Evolutionary conservation across 257 asterid species (phyloP), one percentile per base, ranked within the genome.

Genomic region (Linaria vulgaris): DNA sequence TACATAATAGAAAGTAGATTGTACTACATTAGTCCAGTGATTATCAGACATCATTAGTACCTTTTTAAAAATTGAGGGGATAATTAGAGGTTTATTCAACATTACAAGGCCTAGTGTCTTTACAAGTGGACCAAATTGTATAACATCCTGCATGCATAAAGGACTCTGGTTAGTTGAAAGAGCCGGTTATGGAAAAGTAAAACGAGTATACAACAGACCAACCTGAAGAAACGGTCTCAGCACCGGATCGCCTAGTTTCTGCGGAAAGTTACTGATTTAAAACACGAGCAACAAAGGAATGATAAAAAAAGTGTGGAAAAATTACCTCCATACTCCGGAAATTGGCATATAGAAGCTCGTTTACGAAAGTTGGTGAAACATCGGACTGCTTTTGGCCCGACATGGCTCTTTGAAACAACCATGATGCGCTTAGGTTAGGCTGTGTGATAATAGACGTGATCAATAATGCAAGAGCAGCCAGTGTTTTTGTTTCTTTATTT

Each of bases 141-240:
- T 79, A 39, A 92, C 98, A 72, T 92, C 98, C 98, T 91, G 82
- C 56, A 72, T 59, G 38, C 24, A 39, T 49, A 55, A 17, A 25
- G 38, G 63, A 68, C 38, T 63, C 34, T 46, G 34, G 16, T 15
- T 37, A 59, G 47, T 34, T 57, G 58, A 14, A 64, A 30, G 48
- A 71, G 48, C 31, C 12, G 10, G 60, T 43, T 65, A 51, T 23
- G 23, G 56, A 17, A 12, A 16, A n/a, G n/a, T n/a, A n/a, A 16
- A 57, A 37, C 9, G 37, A 14, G 22, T n/a, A n/a, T n/a, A 11
- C 15, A 17, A 39, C 25, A 44, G 44, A 45, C 50, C 58, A 64
- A 90, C 97, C 98, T 91, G 98, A 72, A 92, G 98, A 79, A 92
- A 92, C 12, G 98, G 98, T 63, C 97, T 80, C 69, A 92, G 85